Evolutionary conservation across 306 rosid species (phyloP), one percentile per base, ranked within the genome.

Genomic region (Albizia julibrissin): DNA sequence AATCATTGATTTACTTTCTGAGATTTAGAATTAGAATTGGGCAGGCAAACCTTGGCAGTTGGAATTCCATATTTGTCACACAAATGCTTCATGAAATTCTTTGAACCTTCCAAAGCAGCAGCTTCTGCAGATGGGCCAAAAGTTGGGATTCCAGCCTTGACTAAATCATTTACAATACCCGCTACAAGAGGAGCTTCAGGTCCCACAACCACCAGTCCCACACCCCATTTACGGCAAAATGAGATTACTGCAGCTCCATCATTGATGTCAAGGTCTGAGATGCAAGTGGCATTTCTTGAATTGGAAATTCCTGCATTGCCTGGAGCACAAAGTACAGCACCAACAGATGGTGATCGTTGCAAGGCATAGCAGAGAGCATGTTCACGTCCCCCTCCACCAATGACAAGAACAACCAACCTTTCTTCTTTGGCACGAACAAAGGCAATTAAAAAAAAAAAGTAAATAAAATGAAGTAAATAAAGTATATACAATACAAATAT

Each of bases 51-150:
- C 97, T 93, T 91, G 47, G 99, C 98, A 66, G 99, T 95, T 76
- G 99, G 98, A 86, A 95, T 95, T 47, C 87, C 74, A 73, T 93
- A 93, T 81, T 92, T 93, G 79, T 95, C 92, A 78, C 98, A 95
- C 88, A 95, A 88, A 87, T 72, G 81, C 91, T 95, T 95, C 99
- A 93, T 93, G 90, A 95, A 95, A 72, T 89, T 90, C 88, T 95
- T 95, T 46, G 99, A 95, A 76, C 99, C 99, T 87, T 93, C 99
- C 85, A 95, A 89, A 67, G 98, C 97, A 89, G 98, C 93, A 69
- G 98, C 97, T 91, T 95, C 97, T 5, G 98, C 92, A 47, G 99
- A 93, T 14, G 99, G 99, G 54, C 99, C 98, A 87, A 95, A 95
- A 43, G 99, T 79, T 70, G 92, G 93, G 80, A 93, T 92, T 80